phyloP scores from a whole-genome alignment of 2,329 filamentous ascomycete species.

The Pseudocercospora musae region DNA sequence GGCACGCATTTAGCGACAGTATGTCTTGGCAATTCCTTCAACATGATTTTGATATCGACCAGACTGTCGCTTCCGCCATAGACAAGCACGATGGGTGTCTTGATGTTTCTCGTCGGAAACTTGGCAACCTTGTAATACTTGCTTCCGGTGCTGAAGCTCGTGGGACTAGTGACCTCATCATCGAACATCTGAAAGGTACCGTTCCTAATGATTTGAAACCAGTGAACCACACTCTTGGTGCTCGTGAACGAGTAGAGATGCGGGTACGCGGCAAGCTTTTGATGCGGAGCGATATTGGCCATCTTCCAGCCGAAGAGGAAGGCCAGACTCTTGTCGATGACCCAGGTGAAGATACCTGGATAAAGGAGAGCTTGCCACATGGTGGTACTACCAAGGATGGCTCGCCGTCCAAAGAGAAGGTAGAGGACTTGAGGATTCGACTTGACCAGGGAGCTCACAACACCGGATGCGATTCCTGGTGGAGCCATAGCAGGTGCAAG shows the following conservation, averaged over 20 bases:
- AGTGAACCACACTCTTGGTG: constrained; percentile 95
- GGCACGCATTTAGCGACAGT: constrained; percentile 83
- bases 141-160: constrained; percentile 66
- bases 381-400: constrained; percentile 85
- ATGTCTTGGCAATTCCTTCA: constrained; percentile 78
- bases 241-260: constrained; percentile 96
- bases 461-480: constrained; percentile 79
- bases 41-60: constrained; percentile 90
- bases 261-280: constrained; percentile 93
- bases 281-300: constrained; percentile 75
- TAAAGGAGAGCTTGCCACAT: constrained; percentile 98
- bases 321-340: constrained; percentile 76
- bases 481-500: constrained; percentile 96
- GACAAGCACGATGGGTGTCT: constrained; percentile 86
- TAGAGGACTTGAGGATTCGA: constrained; percentile 90
- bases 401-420: constrained; percentile 85
- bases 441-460: constrained; percentile 91
- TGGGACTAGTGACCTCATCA: constrained; percentile 78
- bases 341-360: constrained; percentile 83
- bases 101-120: constrained; percentile 95
- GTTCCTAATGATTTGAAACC: constrained; percentile 98
- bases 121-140: constrained; percentile 96
- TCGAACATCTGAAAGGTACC: constrained; percentile 98
- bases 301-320: constrained; percentile 91
- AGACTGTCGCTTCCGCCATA: constrained; percentile 93